A percentile compares a stretch with the other conserved stretches of the same genome.
Evolutionary conservation across 257 asterid species (phyloP).

Genomic region (Handroanthus guayacan): DNA sequence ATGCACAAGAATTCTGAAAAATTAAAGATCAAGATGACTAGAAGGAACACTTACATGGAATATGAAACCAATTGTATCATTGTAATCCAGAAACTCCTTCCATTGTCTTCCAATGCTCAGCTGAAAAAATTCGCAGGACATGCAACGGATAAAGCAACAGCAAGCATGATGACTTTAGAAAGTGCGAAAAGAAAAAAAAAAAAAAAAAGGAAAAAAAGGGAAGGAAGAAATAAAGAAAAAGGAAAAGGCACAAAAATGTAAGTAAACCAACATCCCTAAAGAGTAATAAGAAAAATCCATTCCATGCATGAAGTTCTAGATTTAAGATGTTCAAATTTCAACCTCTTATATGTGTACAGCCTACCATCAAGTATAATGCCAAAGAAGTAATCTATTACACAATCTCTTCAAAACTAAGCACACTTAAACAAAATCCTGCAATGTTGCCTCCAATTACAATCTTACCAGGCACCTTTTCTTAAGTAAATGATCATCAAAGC

Average conservation of each 20-base stretch:
- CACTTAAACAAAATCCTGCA: neutral
- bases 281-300: neutral
- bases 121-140: slow-evolving; percentile 50
- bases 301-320: neutral
- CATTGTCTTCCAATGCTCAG: slow-evolving; percentile 87
- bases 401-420: neutral
- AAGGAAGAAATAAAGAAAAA: slow-evolving; percentile 8
- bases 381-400: neutral
- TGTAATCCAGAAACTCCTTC: slow-evolving; percentile 89
- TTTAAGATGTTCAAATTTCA: slow-evolving; percentile 10
- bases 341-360: neutral
- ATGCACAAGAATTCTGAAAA: neutral
- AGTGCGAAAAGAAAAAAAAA: too few relatives aligned
- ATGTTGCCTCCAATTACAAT: neutral
- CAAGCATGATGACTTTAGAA: neutral
- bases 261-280: neutral
- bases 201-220: too few relatives aligned
- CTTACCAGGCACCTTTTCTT: neutral
- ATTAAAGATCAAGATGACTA: neutral
- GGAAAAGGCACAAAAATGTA: neutral
- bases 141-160: neutral
- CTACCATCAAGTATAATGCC: neutral
- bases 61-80: slow-evolving; percentile 75
- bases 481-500: neutral
- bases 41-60: slow-evolving; percentile 61